phyloP scores from a whole-genome alignment of 306 rosid genomes.

The Acacia confusa region DNA sequence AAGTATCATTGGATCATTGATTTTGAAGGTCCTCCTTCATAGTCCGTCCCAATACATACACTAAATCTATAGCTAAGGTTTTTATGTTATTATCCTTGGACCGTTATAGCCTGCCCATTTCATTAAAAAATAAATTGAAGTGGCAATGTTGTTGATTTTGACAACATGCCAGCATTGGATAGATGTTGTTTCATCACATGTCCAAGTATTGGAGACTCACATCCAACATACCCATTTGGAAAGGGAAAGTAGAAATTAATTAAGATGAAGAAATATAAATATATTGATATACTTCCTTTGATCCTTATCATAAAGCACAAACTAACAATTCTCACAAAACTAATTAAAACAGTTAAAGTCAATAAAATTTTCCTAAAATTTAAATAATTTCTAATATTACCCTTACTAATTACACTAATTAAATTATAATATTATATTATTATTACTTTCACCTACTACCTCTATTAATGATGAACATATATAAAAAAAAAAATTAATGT shows the following conservation, averaged over 20 bases:
- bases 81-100: not conserved
- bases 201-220: not conserved
- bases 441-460: no score
- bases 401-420: no score
- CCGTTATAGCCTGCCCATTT: no score
- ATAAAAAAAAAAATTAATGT: no score
- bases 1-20: not conserved
- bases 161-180: not conserved
- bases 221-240: not conserved
- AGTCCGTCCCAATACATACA: not conserved
- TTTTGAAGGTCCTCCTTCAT: not conserved
- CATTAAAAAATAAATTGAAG: not conserved
- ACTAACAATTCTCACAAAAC: no score
- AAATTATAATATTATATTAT: no score
- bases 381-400: no score
- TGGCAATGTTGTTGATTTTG: conserved; percentile 8
- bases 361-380: no score
- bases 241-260: not conserved
- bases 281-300: no score
- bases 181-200: not conserved
- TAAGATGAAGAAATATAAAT: not conserved
- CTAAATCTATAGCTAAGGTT: not conserved
- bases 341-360: no score
- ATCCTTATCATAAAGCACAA: no score
- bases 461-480: no score